phyloP scores from a whole-genome alignment of 176 grass and related monocot genomes.

The Areca catechu region DNA sequence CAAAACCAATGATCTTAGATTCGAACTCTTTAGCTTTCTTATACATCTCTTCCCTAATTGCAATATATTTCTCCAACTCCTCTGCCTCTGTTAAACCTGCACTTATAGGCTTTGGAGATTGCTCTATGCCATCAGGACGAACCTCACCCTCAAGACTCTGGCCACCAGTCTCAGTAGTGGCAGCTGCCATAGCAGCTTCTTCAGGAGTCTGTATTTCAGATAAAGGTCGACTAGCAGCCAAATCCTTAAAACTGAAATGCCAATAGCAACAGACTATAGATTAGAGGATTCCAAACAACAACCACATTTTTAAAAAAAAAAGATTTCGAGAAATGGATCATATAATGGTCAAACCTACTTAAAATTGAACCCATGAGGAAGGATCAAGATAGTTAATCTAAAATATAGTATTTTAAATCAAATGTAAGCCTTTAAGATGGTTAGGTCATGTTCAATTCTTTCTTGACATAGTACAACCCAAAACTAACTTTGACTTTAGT shows the following conservation, averaged over 20 bases:
- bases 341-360: too few relatives aligned
- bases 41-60: conserved; percentile 90
- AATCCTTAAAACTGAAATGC: conserved; percentile 68
- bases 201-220: conserved; percentile 65
- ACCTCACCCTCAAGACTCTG: conserved; percentile 30
- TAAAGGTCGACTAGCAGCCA: conserved; percentile 48
- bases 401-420: too few relatives aligned
- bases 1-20: conserved; percentile 81
- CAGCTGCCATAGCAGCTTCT: conserved; percentile 39
- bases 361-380: too few relatives aligned
- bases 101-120: conserved; percentile 40
- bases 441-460: too few relatives aligned
- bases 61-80: conserved; percentile 70
- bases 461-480: too few relatives aligned
- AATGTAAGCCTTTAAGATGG: too few relatives aligned
- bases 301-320: too few relatives aligned
- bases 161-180: conserved; percentile 30
- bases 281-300: background rate
- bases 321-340: too few relatives aligned
- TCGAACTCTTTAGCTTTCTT: conserved; percentile 97
- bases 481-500: too few relatives aligned
- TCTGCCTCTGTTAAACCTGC: conserved; percentile 54
- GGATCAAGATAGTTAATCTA: too few relatives aligned
- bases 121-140: conserved; percentile 35
- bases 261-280: background rate